Conservation (phyloP, 129 eudicot species). For the Lactuca sativa region DNA sequence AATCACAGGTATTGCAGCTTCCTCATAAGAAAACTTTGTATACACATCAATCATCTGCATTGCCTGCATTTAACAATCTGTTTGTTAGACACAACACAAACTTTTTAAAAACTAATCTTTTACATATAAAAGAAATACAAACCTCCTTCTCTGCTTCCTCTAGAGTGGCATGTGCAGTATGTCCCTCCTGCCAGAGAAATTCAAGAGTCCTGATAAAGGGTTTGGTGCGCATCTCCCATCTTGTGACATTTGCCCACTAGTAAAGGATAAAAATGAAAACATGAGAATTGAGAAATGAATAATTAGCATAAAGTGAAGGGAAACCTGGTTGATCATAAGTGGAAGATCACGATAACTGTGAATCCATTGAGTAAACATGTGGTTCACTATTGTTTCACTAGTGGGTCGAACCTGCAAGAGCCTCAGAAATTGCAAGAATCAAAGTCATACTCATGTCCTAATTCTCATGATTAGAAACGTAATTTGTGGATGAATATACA, state of each 20-base stretch:
- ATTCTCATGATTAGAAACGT: constrained; percentile 13
- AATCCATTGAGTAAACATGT: constrained; percentile 99
- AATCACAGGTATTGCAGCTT: constrained; percentile 98
- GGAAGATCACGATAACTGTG: constrained; percentile 99
- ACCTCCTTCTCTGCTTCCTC: constrained; percentile 98
- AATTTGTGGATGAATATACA: neutral
- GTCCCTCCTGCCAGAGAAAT: constrained; percentile 99
- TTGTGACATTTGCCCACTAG: constrained; percentile 98
- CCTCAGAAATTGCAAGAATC: constrained; percentile 89
- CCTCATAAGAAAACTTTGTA: constrained; percentile 81
- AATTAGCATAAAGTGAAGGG: constrained; percentile 2
- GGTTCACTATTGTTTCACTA: constrained; percentile 98
- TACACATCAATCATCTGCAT: constrained; percentile 90
- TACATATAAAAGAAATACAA: constrained; percentile 10
- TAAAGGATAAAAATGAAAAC: neutral
- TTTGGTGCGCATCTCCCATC: constrained; percentile 99
- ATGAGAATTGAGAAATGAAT: constrained; percentile 3
- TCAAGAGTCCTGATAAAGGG: constrained; percentile 96
- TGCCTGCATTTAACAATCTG: constrained; percentile 61
- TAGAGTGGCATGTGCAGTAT: constrained; percentile 92
- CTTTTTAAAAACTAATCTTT: neutral
- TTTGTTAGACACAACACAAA: constrained; percentile 21
- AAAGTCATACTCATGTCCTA: constrained; percentile 64
- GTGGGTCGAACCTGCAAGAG: constrained; percentile 99
- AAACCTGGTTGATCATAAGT: constrained; percentile 96